Percentiles rank a stretch among this genome's conserved stretches.
These are phyloP conservation scores for Orbilia blumenaviensis DNA, from an alignment of 2,329 filamentous ascomycete genomes.

Conservation along the genomic window DNA sequence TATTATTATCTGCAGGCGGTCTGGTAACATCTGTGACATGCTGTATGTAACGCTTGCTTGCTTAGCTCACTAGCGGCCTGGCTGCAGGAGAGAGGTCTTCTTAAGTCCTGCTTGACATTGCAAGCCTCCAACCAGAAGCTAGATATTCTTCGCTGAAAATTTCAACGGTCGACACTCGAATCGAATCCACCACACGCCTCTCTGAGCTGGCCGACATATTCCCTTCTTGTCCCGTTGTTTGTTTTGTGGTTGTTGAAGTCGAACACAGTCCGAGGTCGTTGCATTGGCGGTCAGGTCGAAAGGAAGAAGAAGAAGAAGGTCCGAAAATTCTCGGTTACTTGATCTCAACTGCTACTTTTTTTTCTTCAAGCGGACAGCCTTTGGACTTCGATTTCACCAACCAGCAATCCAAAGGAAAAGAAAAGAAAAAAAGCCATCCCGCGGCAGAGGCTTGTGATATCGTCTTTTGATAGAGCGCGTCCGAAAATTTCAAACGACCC, in stretches of 20 bases:
- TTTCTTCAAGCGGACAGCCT: slow-evolving; percentile 24
- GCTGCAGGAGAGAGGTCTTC: slow-evolving; percentile 24
- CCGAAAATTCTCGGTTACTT: slow-evolving; percentile 45
- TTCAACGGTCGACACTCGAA: slow-evolving; percentile 29
- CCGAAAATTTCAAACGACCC: not conserved
- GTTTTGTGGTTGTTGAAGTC: slow-evolving; percentile 5
- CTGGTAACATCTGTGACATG: slow-evolving; percentile 33
- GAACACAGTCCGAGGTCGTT: not conserved
- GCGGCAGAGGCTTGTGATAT: slow-evolving; percentile 18
- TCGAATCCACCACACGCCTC: slow-evolving; percentile 27
- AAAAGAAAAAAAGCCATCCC: slow-evolving; percentile 23
- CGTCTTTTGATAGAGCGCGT: slow-evolving; percentile 19
- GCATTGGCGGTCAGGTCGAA: slow-evolving; percentile 23
- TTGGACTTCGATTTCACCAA: slow-evolving; percentile 19
- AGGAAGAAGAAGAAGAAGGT: slow-evolving; percentile 18
- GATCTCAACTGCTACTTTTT: slow-evolving; percentile 32
- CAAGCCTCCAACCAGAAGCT: slow-evolving; percentile 25
- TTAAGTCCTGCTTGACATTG: slow-evolving; percentile 13
- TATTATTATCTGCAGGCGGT: not conserved
- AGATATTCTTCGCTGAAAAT: slow-evolving; percentile 37
- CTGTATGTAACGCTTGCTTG: slow-evolving; percentile 13
- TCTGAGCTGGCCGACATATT: slow-evolving; percentile 49
- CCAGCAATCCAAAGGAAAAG: slow-evolving; percentile 15
- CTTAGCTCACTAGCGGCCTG: slow-evolving; percentile 38
- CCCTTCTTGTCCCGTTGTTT: not conserved